A percentile compares a stretch with the other conserved stretches of the same genome.
These are phyloP conservation scores for Penicillium concentricum DNA, from an alignment of 2,329 filamentous ascomycete species.

Conservation along the genomic window DNA sequence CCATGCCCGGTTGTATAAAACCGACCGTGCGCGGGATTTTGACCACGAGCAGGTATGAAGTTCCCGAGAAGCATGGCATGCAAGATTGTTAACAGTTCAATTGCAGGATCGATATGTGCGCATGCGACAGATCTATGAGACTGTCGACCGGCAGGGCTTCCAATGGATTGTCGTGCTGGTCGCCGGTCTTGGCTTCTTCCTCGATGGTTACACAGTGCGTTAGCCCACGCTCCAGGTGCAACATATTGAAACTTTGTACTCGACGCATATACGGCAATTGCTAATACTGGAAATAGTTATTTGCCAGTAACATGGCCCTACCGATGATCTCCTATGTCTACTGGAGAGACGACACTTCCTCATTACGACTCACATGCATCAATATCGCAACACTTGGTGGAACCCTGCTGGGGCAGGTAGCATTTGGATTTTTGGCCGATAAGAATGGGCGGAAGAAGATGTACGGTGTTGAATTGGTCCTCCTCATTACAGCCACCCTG, in stretches of 20 bases:
- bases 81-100: neutral
- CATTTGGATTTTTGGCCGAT: slow-evolving; percentile 50
- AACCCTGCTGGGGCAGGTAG: slow-evolving; percentile 48
- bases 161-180: slow-evolving; percentile 48
- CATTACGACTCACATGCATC: slow-evolving; percentile 40
- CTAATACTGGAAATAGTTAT: slow-evolving; percentile 33
- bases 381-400: slow-evolving; percentile 49
- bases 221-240: neutral
- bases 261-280: neutral
- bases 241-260: neutral
- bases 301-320: slow-evolving; percentile 52
- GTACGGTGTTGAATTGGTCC: slow-evolving; percentile 52
- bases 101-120: slow-evolving; percentile 43
- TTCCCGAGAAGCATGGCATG: neutral
- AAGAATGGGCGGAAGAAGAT: slow-evolving; percentile 50
- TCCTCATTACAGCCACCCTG: slow-evolving; percentile 48
- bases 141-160: slow-evolving; percentile 44
- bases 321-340: slow-evolving; percentile 51
- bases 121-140: slow-evolving; percentile 46
- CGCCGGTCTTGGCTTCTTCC: slow-evolving; percentile 52
- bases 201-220: slow-evolving; percentile 46
- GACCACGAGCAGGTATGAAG: slow-evolving; percentile 42
- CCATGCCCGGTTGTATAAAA: slow-evolving; percentile 42
- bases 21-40: slow-evolving; percentile 45
- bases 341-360: slow-evolving; percentile 41